Evolutionary conservation across 1,284 basidiomycete genomes (phyloP).

Genomic region (Ceratobasidium sp.): DNA sequence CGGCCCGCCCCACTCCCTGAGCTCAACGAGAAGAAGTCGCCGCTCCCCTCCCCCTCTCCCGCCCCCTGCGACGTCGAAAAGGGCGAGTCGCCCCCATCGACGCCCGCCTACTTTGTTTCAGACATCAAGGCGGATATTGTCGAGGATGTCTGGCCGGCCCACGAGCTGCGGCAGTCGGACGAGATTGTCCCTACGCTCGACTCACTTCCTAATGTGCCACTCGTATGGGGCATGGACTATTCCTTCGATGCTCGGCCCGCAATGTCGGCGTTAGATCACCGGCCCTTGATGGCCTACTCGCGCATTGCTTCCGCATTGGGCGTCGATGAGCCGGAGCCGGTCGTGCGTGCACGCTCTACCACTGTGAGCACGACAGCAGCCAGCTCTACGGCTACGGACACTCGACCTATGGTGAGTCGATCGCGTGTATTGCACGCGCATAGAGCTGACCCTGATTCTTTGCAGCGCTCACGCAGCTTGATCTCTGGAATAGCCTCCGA

Average conservation of each 20-base stretch:
- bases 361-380: background rate
- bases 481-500: conserved; percentile 33
- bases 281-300: conserved; percentile 12
- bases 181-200: conserved; percentile 7
- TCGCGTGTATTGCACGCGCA: background rate
- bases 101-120: background rate
- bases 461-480: conserved; percentile 34
- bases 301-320: conserved; percentile 15
- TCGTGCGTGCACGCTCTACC: background rate
- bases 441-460: background rate
- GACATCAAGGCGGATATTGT: conserved; percentile 13
- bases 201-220: conserved; percentile 14
- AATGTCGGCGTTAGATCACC: background rate
- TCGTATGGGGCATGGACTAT: conserved; percentile 36
- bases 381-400: conserved; percentile 26
- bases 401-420: conserved; percentile 32
- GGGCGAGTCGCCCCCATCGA: conserved; percentile 14
- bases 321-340: conserved; percentile 25
- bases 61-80: conserved; percentile 21
- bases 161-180: conserved; percentile 10
- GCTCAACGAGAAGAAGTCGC: too few species aligned
- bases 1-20: too few species aligned
- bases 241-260: conserved; percentile 3
- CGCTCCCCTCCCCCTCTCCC: background rate
- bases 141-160: conserved; percentile 28